Evolutionary conservation across 768 basidiomycete genomes (phyloP).

Genomic region (Calocybe indica): DNA sequence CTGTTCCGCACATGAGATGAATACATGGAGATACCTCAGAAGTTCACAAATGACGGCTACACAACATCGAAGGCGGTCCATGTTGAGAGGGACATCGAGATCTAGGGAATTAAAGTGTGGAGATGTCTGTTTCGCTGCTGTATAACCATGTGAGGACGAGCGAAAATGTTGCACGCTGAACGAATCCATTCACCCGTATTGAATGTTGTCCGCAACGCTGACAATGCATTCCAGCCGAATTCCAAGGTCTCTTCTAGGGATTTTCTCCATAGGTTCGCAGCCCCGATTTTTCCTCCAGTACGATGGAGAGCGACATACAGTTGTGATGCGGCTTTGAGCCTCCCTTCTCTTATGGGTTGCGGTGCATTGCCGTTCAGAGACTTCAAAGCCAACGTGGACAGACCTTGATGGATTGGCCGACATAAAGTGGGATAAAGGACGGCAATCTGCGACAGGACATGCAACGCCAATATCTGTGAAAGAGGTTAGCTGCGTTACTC

Average conservation of each 20-base stretch:
- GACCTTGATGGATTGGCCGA: constrained; percentile 42
- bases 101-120: background rate
- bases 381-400: constrained; percentile 49
- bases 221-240: constrained; percentile 61
- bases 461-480: constrained; percentile 36
- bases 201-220: constrained; percentile 56
- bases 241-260: constrained; percentile 63
- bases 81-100: constrained; percentile 39
- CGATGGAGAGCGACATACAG: constrained; percentile 61
- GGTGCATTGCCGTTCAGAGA: constrained; percentile 51
- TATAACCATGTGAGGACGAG: background rate
- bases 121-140: too few relatives aligned
- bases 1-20: too few relatives aligned
- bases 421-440: constrained; percentile 64
- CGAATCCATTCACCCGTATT: constrained; percentile 26
- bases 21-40: constrained; percentile 36
- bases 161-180: background rate
- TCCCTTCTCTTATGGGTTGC: constrained; percentile 27
- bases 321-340: constrained; percentile 44
- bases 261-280: constrained; percentile 67
- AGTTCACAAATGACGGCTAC: constrained; percentile 47
- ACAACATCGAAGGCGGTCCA: constrained; percentile 57
- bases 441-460: constrained; percentile 50
- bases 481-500: background rate
- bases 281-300: constrained; percentile 77